Base-by-base conservation (phyloP, 108 stramenopile species). In the Skeletonema grethae region DNA sequence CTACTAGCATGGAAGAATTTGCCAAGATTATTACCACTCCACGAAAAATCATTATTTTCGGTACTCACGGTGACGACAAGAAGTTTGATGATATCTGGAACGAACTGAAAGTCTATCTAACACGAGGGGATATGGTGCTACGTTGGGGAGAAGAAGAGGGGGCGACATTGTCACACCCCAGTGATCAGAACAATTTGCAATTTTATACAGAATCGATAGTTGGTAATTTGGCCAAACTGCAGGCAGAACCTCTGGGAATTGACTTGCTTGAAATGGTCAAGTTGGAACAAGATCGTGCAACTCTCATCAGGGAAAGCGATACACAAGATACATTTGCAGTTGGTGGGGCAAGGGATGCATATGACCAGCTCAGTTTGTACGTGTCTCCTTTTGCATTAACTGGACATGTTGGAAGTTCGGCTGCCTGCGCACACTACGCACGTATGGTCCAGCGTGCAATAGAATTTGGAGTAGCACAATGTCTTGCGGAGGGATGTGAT, bases 391-490 rank as follows among this genome's bases (percentile, higher is more conserved):
- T 76, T 65, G 90, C 90, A 13, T 91, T 88, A 64, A 57, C 90
- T 16, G 96, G 96, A 25, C 86, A 84, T 22, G 67, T 87, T 13
- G 92, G 92, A 24, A 66, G 62, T 39, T 71, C 70, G 1, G 66
- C 67, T n/a, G 66, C 30, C 4, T 79, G 79, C 61, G 88, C 74
- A 15, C 84, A 89, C 65, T 86, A 89, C 62, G 84, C 84, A 16
- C 63, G 77, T 58, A 97, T 96, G 95, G 93, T 97, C 28, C 95
- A 97, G 79, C 94, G 96, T 71, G 93, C 94, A 15, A 90, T 97
- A 80, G 97, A 97, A 73, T 96, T 94, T 60, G 93, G 89, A 24
- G 86, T 95, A 58, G 90, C 93, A 87, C 95, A 96, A 73, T 67
- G 91, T 43, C 94, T 94, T 56, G 94, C 92, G 32, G 97, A 97